Percentiles rank a stretch among this genome's conserved stretches.
Conservation (phyloP, 352 stramenopile genomes). For the Pythium diclinum region DNA sequence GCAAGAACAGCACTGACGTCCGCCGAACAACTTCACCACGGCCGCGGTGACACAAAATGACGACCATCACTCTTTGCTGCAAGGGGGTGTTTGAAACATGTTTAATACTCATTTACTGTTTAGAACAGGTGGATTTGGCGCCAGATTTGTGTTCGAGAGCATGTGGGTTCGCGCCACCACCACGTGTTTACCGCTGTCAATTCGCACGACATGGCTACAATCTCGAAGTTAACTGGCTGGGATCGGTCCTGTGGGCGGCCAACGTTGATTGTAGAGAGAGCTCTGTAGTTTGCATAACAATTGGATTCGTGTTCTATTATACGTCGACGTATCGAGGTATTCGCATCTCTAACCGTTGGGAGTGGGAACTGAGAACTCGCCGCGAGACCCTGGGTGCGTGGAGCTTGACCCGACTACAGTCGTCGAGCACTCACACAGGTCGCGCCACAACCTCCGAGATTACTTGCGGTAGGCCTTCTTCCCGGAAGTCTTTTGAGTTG, state of each 20-base stretch:
- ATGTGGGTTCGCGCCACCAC: background rate
- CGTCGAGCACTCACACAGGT: background rate
- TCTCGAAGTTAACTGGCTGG: too few species aligned
- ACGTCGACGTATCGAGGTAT: background rate
- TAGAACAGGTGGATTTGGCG: background rate
- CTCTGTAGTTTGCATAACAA: background rate
- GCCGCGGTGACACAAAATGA: background rate
- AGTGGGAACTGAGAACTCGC: background rate
- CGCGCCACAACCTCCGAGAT: background rate
- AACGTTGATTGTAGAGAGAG: too few species aligned
- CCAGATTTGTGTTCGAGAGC: background rate
- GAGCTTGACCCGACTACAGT: background rate
- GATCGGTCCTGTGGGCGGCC: too few species aligned
- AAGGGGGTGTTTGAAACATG: constrained; percentile 4
- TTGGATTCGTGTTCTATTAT: background rate
- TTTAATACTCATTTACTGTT: background rate
- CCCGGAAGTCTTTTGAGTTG: background rate
- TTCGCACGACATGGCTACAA: constrained; percentile 11
- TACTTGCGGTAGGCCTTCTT: background rate
- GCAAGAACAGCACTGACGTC: constrained; percentile 22
- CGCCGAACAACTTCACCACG: background rate
- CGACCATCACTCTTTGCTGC: constrained; percentile 21
- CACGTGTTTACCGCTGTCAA: background rate
- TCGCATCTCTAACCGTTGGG: background rate
- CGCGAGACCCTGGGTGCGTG: background rate